phyloP scores from a whole-genome alignment of 2,329 filamentous ascomycete genomes.

The Aulographum hederae region DNA sequence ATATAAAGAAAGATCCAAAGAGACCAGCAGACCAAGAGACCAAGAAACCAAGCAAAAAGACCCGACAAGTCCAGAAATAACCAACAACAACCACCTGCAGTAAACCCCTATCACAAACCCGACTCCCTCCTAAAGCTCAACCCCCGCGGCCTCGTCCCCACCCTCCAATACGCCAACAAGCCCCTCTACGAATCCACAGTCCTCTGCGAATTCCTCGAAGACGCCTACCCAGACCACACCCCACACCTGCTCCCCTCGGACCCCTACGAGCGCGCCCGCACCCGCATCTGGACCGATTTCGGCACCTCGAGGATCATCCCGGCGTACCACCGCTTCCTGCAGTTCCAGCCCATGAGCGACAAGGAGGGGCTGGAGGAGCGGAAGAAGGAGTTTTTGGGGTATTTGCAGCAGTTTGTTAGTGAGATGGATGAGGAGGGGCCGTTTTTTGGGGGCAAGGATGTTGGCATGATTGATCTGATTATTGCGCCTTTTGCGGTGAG shows the following conservation, averaged over 20 bases:
- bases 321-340: conserved; percentile 44
- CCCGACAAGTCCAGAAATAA: neutral
- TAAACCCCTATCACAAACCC: conserved; percentile 62
- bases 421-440: conserved; percentile 46
- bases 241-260: conserved; percentile 39
- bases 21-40: too few species aligned
- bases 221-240: conserved; percentile 38
- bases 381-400: conserved; percentile 36
- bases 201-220: conserved; percentile 59
- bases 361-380: conserved; percentile 27
- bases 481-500: conserved; percentile 52
- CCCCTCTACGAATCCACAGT: conserved; percentile 57
- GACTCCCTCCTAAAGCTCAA: conserved; percentile 51
- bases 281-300: conserved; percentile 59
- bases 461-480: conserved; percentile 52
- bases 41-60: too few species aligned
- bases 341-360: conserved; percentile 23
- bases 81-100: conserved; percentile 30
- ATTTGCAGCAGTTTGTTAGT: conserved; percentile 39
- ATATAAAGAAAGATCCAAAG: too few species aligned
- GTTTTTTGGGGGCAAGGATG: conserved; percentile 45
- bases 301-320: conserved; percentile 49
- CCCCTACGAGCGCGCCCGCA: conserved; percentile 45
- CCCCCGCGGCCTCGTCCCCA: conserved; percentile 58
- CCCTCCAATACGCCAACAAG: conserved; percentile 36